A percentile compares a stretch with the other conserved stretches of the same genome.
These are phyloP conservation scores for Immersiella caudata DNA, from an alignment of 495 filamentous ascomycete species.

Conservation along the genomic window DNA sequence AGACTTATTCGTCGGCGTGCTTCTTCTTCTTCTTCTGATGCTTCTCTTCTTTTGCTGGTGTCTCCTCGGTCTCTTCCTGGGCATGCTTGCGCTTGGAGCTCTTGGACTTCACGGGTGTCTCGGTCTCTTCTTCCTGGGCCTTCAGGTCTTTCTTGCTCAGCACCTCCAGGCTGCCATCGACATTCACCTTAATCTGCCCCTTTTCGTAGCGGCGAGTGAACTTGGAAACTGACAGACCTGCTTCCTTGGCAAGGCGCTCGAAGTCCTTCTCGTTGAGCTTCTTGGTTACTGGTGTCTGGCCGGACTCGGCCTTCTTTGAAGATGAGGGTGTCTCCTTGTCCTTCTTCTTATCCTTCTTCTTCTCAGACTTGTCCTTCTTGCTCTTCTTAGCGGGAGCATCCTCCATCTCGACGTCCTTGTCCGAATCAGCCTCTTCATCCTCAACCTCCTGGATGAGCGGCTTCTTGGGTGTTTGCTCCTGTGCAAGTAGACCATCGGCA, in stretches of 20 bases:
- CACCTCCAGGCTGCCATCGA: slow-evolving; percentile 58
- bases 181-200: slow-evolving; percentile 63
- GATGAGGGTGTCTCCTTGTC: slow-evolving; percentile 12
- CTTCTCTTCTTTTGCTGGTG: slow-evolving; percentile 43
- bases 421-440: slow-evolving; percentile 39
- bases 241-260: slow-evolving; percentile 58
- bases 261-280: slow-evolving; percentile 55
- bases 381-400: slow-evolving; percentile 44
- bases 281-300: slow-evolving; percentile 25
- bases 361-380: slow-evolving; percentile 36
- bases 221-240: slow-evolving; percentile 64
- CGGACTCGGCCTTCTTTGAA: slow-evolving; percentile 25
- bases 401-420: slow-evolving; percentile 37
- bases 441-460: slow-evolving; percentile 58
- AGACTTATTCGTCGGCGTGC: slow-evolving; percentile 39
- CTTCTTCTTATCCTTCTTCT: slow-evolving; percentile 50
- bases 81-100: slow-evolving; percentile 50
- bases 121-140: slow-evolving; percentile 58
- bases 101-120: slow-evolving; percentile 38
- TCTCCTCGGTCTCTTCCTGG: slow-evolving; percentile 32
- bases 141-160: slow-evolving; percentile 69
- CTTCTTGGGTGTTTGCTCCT: slow-evolving; percentile 65
- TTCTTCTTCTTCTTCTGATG: slow-evolving; percentile 53
- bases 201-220: slow-evolving; percentile 66
- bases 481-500: slow-evolving; percentile 79